Percentiles rank a stretch among this genome's conserved stretches.
Conservation (phyloP, 768 basidiomycete species). For the Rossbeevera mucosa region DNA sequence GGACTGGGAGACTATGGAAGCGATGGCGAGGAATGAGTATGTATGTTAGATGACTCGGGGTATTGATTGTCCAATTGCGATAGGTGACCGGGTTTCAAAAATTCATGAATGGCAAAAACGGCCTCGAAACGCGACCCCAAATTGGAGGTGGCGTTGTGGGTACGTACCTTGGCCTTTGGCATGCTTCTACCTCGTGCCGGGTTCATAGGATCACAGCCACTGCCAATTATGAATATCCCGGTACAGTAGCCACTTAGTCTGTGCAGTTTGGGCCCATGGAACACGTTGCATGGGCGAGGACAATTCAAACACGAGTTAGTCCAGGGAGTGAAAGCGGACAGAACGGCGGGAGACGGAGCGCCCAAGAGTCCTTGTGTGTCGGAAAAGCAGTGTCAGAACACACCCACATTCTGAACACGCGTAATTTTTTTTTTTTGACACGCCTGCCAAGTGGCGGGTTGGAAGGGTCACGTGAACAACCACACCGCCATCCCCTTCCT, state of each 20-base stretch:
- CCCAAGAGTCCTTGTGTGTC: constrained; percentile 15
- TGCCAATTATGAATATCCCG: neutral
- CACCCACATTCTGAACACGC: constrained; percentile 1
- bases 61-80: neutral
- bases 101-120: neutral
- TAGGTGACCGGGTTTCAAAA: neutral
- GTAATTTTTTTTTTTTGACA: neutral
- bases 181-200: constrained; percentile 18
- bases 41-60: neutral
- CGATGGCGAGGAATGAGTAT: constrained; percentile 48
- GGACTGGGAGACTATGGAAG: constrained; percentile 77
- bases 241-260: no score
- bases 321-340: neutral
- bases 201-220: constrained; percentile 26
- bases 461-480: neutral
- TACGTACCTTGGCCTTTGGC: constrained; percentile 22
- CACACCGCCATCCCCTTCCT: neutral
- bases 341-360: constrained; percentile 12
- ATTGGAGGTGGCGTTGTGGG: constrained; percentile 6
- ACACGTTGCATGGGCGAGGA: constrained; percentile 24
- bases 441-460: neutral
- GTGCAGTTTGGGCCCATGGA: no score
- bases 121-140: neutral
- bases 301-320: neutral
- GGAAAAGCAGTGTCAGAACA: constrained; percentile 8